phyloP scores from a whole-genome alignment of 1,284 basidiomycete genomes.

The Athelia sp. region DNA sequence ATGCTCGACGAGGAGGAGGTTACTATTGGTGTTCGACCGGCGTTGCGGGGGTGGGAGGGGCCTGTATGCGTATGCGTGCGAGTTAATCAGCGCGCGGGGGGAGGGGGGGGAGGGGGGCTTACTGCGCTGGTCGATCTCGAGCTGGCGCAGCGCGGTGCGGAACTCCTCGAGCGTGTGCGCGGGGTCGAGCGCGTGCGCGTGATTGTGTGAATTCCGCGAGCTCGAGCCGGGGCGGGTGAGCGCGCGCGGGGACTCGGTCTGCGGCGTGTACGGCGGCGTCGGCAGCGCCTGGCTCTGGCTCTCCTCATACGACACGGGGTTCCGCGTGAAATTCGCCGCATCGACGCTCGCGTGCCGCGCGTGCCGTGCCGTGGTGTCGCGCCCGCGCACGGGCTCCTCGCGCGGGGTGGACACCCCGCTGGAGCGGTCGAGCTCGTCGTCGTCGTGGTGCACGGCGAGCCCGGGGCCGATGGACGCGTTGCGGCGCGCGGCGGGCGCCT shows the following conservation, averaged over 20 bases:
- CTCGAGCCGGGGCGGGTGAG: slow-evolving; percentile 4
- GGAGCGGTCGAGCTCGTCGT: slow-evolving; percentile 33
- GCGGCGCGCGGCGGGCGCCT: slow-evolving; percentile 32
- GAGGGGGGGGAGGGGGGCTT: too few species aligned
- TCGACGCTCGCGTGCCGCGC: neutral
- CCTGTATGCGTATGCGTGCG: too few species aligned
- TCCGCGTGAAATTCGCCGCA: neutral
- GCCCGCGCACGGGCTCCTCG: too few species aligned
- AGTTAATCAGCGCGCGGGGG: too few species aligned
- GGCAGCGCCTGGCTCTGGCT: neutral
- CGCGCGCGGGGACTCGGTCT: slow-evolving; percentile 7
- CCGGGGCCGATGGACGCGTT: slow-evolving; percentile 82
- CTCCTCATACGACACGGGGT: neutral
- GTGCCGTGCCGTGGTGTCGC: too few species aligned
- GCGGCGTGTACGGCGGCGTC: neutral
- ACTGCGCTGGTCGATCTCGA: neutral
- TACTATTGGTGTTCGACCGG: too few species aligned
- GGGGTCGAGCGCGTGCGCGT: slow-evolving; percentile 15
- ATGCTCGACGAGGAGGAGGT: slow-evolving; percentile 20
- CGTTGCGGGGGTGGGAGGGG: too few species aligned
- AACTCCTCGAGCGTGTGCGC: slow-evolving; percentile 38
- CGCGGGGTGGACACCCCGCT: too few species aligned
- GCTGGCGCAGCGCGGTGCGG: slow-evolving; percentile 23
- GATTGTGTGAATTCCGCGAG: slow-evolving; percentile 5
- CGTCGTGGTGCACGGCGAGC: slow-evolving; percentile 34